Percentiles rank a stretch among this genome's conserved stretches.
phyloP scores from a whole-genome alignment of 352 stramenopile species.

The Aphanomyces astaci region DNA sequence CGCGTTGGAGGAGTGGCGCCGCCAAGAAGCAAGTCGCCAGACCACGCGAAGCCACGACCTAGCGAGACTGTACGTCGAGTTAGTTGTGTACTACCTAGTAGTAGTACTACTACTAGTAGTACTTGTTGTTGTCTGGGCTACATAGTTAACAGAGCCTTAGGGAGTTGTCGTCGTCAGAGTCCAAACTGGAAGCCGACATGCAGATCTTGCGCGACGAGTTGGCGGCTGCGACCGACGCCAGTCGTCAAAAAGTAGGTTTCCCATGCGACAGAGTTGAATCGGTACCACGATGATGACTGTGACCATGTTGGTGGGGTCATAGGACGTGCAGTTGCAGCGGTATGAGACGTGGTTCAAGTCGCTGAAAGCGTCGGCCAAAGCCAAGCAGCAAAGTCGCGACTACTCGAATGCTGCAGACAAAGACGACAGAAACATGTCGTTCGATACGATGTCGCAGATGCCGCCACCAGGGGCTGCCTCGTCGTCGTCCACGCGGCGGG shows the following conservation, averaged over 20 bases:
- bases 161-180: no score
- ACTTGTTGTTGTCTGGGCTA: no score
- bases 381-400: conserved; percentile 58
- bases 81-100: background rate
- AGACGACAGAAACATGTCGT: background rate
- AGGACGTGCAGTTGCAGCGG: conserved; percentile 68
- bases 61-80: no score
- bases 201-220: conserved; percentile 2
- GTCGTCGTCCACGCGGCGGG: background rate
- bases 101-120: no score
- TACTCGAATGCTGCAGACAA: background rate
- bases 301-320: background rate
- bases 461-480: background rate
- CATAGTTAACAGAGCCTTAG: no score
- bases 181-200: background rate
- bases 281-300: no score
- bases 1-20: conserved; percentile 81
- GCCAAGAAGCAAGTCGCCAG: conserved; percentile 31
- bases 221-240: background rate
- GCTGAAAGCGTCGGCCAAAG: conserved; percentile 72
- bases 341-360: conserved; percentile 85
- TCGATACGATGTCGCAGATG: background rate
- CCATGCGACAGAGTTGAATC: no score
- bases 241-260: conserved; percentile 15
- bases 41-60: background rate